Evolutionary conservation across 2,329 filamentous ascomycete genomes (phyloP).

Genomic region (Phaeoacremonium minimum): DNA sequence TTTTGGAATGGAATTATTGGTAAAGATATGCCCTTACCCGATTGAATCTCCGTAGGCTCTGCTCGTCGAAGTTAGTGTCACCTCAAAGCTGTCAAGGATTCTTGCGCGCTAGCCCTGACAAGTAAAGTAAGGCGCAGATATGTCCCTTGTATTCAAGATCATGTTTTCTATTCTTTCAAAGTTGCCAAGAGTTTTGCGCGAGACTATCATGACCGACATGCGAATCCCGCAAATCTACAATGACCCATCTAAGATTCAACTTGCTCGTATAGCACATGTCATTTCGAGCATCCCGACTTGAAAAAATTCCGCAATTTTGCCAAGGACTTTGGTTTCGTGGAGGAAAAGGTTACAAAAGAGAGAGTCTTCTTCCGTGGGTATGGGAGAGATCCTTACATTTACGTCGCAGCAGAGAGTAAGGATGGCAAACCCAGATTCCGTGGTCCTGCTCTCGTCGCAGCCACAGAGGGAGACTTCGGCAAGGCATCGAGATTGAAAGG

Average conservation of each 20-base stretch:
- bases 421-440: slow-evolving; percentile 10
- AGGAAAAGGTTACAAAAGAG: slow-evolving; percentile 12
- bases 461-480: slow-evolving; percentile 30
- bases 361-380: slow-evolving; percentile 42
- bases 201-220: slow-evolving; percentile 12
- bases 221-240: slow-evolving; percentile 13
- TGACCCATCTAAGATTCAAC: slow-evolving; percentile 12
- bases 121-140: too few species aligned
- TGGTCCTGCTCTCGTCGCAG: slow-evolving; percentile 20
- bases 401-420: slow-evolving; percentile 27
- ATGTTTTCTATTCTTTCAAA: neutral
- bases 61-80: too few species aligned
- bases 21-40: too few species aligned
- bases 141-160: neutral
- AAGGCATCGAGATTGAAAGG: slow-evolving; percentile 33
- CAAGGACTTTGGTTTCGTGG: slow-evolving; percentile 12
- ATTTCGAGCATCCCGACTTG: slow-evolving; percentile 14
- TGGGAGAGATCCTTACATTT: slow-evolving; percentile 41
- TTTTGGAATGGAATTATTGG: too few species aligned
- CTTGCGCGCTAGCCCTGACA: too few species aligned
- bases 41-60: too few species aligned
- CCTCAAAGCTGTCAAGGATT: too few species aligned
- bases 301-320: slow-evolving; percentile 10
- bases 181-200: neutral
- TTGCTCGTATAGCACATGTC: slow-evolving; percentile 13